Conservation (phyloP, 768 basidiomycete species). For the Podaxis pistillaris region DNA sequence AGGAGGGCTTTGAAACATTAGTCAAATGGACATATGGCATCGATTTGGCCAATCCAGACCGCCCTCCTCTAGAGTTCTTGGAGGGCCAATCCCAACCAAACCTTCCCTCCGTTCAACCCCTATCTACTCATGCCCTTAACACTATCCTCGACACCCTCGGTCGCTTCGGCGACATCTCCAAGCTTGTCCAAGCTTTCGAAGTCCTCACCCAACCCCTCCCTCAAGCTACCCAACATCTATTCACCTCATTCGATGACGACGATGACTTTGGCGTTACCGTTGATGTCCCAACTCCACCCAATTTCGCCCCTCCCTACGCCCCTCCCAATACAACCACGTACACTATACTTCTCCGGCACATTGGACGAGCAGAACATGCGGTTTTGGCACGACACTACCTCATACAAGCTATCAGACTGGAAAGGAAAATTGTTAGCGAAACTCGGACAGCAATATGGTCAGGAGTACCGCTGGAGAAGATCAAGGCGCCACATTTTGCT, state of each 20-base stretch:
- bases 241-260: slow-evolving; percentile 65
- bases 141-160: slow-evolving; percentile 73
- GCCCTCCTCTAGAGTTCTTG: slow-evolving; percentile 50
- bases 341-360: slow-evolving; percentile 56
- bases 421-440: slow-evolving; percentile 32
- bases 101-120: slow-evolving; percentile 34
- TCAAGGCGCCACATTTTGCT: slow-evolving; percentile 50
- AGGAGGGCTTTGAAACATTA: slow-evolving; percentile 53
- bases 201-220: slow-evolving; percentile 74
- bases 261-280: slow-evolving; percentile 59
- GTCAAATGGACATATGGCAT: slow-evolving; percentile 73
- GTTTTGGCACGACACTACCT: slow-evolving; percentile 68
- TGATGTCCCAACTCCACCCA: slow-evolving; percentile 26
- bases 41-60: slow-evolving; percentile 74
- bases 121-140: slow-evolving; percentile 69
- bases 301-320: slow-evolving; percentile 42
- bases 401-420: slow-evolving; percentile 47
- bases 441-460: slow-evolving; percentile 27
- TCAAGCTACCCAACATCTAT: slow-evolving; percentile 41
- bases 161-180: slow-evolving; percentile 54
- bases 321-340: slow-evolving; percentile 68
- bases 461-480: slow-evolving; percentile 28
- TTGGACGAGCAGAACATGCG: slow-evolving; percentile 46
- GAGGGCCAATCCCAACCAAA: slow-evolving; percentile 15
- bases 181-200: slow-evolving; percentile 74